These are phyloP conservation scores for Protomyces inundatus DNA, from an alignment of 1,139 yeast species.

Conservation along the genomic window DNA sequence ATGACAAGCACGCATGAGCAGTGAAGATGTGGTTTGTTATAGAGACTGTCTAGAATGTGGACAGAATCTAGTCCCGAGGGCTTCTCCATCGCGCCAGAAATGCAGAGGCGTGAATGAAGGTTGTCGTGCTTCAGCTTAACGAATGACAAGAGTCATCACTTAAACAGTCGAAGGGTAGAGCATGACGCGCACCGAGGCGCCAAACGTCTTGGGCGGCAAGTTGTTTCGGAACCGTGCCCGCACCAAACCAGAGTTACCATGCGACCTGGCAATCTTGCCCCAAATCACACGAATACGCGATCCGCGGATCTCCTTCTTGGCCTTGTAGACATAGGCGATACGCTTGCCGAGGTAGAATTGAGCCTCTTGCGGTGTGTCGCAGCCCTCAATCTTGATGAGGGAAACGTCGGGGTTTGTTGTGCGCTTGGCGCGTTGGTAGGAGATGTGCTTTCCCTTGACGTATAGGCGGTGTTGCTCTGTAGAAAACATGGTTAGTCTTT, in stretches of 20 bases:
- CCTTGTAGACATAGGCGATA: conserved; percentile 99
- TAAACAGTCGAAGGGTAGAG: conserved; percentile 99
- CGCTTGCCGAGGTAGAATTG: conserved; percentile 99
- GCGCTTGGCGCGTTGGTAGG: conserved; percentile 99
- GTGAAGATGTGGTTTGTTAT: not conserved
- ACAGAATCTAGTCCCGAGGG: too few relatives aligned
- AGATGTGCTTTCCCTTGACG: conserved; percentile 99
- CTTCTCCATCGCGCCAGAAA: too few relatives aligned
- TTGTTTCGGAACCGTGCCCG: conserved; percentile 99
- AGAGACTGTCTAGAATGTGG: too few relatives aligned
- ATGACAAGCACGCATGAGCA: not conserved
- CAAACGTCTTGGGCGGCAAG: conserved; percentile 99
- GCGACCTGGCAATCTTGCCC: conserved; percentile 96
- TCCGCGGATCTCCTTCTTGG: conserved; percentile 96
- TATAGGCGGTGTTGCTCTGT: conserved; percentile 53
- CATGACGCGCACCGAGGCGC: conserved; percentile 94
- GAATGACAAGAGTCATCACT: too few relatives aligned
- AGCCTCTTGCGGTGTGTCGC: conserved; percentile 83
- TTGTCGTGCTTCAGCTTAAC: too few relatives aligned
- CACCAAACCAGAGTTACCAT: conserved; percentile 97
- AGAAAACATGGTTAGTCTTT: not conserved
- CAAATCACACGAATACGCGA: conserved; percentile 99
- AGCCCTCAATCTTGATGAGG: conserved; percentile 92
- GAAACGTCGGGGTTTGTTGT: conserved; percentile 98
- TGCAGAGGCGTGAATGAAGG: too few relatives aligned